Percentiles rank a stretch among this genome's conserved stretches.
Evolutionary conservation across 2,329 filamentous ascomycete genomes (phyloP).

Genomic region (Talaromyces sp.): DNA sequence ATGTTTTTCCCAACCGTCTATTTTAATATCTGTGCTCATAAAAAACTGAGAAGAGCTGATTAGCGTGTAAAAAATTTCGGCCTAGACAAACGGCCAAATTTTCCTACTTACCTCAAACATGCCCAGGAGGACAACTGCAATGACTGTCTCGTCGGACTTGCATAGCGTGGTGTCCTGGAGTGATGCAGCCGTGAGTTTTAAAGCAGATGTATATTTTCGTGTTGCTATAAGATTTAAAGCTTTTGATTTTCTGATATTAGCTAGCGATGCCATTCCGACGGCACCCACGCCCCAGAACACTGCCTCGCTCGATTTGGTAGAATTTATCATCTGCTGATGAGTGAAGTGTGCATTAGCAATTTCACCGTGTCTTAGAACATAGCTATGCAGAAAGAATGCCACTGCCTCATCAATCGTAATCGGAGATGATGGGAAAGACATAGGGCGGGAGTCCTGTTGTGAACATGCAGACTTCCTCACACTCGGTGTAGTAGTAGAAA

Average conservation of each 20-base stretch:
- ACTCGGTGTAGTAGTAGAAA: neutral
- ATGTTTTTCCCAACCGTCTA: neutral
- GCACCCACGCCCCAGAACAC: neutral
- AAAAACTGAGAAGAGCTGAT: neutral
- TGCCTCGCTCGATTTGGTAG: neutral
- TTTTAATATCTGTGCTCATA: neutral
- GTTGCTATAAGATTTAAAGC: neutral
- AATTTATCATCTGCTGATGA: neutral
- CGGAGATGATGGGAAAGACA: neutral
- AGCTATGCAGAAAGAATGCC: neutral
- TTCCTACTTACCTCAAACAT: neutral
- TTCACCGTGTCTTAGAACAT: neutral
- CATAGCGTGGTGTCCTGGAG: neutral
- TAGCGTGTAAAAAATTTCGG: neutral
- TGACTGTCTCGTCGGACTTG: neutral
- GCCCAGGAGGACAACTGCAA: neutral
- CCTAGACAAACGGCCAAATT: neutral
- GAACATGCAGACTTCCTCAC: neutral
- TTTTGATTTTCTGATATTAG: neutral
- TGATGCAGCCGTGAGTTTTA: neutral
- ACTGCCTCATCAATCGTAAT: neutral
- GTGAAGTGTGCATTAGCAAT: neutral
- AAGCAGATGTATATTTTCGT: neutral
- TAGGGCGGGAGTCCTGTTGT: neutral
- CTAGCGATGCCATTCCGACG: neutral